Percentiles rank a stretch among this genome's conserved stretches.
Evolutionary conservation across 1,284 basidiomycete species (phyloP).

Genomic region (Rhodotorula sp.): DNA sequence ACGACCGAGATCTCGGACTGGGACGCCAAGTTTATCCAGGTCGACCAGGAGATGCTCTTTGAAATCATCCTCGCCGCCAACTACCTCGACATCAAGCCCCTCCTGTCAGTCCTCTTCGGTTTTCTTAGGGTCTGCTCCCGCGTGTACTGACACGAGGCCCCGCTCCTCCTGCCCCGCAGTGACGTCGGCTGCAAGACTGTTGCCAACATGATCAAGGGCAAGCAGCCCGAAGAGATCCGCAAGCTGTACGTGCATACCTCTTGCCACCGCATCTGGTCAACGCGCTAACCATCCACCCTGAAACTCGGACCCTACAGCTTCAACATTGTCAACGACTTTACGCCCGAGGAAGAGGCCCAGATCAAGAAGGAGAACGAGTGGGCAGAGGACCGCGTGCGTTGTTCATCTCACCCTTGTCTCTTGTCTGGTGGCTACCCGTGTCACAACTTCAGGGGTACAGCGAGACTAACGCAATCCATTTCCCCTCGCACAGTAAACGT

Average conservation of each 20-base stretch:
- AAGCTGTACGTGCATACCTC: slow-evolving; percentile 64
- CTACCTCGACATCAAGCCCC: slow-evolving; percentile 98
- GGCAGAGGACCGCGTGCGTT: slow-evolving; percentile 51
- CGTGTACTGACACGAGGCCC: background rate
- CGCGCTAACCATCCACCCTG: background rate
- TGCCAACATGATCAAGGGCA: slow-evolving; percentile 99
- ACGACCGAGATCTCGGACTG: slow-evolving; percentile 98
- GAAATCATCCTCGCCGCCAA: slow-evolving; percentile 99
- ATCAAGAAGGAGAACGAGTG: slow-evolving; percentile 98
- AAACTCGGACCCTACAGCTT: slow-evolving; percentile 14
- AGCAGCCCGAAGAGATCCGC: slow-evolving; percentile 86
- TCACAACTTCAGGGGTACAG: background rate
- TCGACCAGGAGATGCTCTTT: slow-evolving; percentile 66
- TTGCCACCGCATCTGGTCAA: no score
- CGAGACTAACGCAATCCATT: no score
- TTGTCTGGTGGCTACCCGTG: background rate
- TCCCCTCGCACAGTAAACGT: no score
- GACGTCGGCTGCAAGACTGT: slow-evolving; percentile 99
- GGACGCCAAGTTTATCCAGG: slow-evolving; percentile 80
- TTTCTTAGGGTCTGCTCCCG: background rate
- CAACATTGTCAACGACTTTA: slow-evolving; percentile 79
- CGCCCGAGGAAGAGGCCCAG: slow-evolving; percentile 97
- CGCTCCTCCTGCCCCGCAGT: slow-evolving; percentile 53
- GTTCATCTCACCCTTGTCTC: background rate
- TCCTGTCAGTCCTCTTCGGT: slow-evolving; percentile 65